Evolutionary conservation across 192 early-diverging fungal genomes (phyloP).

Genomic region (Backusella sp.): DNA sequence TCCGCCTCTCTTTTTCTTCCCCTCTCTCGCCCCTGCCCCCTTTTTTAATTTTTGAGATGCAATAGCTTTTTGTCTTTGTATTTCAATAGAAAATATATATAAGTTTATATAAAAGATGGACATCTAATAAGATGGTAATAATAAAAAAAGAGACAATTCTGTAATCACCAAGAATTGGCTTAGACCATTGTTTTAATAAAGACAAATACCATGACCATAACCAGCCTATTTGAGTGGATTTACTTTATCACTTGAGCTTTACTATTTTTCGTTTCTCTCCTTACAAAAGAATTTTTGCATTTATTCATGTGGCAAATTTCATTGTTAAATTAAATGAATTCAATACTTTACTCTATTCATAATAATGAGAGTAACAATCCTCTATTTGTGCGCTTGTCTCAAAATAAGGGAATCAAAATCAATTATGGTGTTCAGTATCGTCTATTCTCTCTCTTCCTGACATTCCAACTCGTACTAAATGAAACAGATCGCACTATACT

Average conservation of each 20-base stretch:
- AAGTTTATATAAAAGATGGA: too few species aligned
- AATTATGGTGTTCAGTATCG: too few species aligned
- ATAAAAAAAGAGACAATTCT: too few species aligned
- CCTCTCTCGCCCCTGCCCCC: too few species aligned
- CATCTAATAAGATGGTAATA: not conserved
- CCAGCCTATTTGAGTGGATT: not conserved
- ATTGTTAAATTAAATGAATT: not conserved
- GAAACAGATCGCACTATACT: not conserved
- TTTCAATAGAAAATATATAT: not conserved
- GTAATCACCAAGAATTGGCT: not conserved
- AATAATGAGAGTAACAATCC: not conserved
- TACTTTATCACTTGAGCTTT: not conserved
- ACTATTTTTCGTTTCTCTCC: not conserved
- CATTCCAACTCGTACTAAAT: not conserved
- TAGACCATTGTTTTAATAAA: not conserved
- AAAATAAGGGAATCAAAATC: not conserved
- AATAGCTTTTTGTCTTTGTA: too few species aligned
- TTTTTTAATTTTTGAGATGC: too few species aligned
- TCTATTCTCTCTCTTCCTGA: not conserved
- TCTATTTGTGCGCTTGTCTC: not conserved
- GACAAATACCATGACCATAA: not conserved
- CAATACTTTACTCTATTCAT: not conserved
- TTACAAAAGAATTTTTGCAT: not conserved
- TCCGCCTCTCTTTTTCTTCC: not conserved
- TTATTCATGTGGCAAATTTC: not conserved